Evolutionary conservation across 2,329 filamentous ascomycete species (phyloP), one percentile per base, ranked within the genome.

Genomic region (Diplodia scrobiculata): DNA sequence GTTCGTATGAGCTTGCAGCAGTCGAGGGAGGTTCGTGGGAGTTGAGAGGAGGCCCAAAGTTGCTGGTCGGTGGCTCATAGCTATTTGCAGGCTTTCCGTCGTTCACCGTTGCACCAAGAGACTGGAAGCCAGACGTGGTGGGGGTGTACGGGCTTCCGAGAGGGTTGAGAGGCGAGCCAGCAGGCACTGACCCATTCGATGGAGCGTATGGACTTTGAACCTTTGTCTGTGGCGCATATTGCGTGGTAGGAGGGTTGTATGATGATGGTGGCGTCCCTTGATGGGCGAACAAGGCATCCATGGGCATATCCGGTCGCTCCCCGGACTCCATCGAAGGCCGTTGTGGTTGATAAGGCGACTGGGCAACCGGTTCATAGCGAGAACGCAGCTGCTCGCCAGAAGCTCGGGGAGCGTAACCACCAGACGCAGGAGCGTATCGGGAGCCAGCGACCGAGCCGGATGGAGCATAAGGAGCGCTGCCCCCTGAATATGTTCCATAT

Each of bases 401-500:
- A 0, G 79, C 80, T 66, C 79, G 81, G 4, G 82, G 79, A 2
- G 80, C 79, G 69, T 82, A 81, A 10, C 70, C 54, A 65, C 69
- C 75, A 11, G 59, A 13, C 3, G 73, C 72, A 6, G 77, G 78
- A 47, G 78, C 77, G 70, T 79, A 79, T 67, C 73, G 73, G 13
- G 77, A 78, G 54, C 76, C 78, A n/a, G 70, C 63, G 41, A 74
- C 68, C 21, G 71, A 70, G 11, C 72, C 52, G 11, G 70, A 62
- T 59, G 70, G 36, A 79, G 52, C 79, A 76, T 71, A 82, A 82
- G 53, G 27, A 27, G 72, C 73, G 1, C 71, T 73, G 17, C 76
- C 78, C 68, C 73, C 65, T n/a, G 70, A 67, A 72, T 84, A 86
- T 5, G 82, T 79, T 11, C 88, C 88, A 74, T 95, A 96, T 5